Conservation (phyloP, 768 basidiomycete genomes). For the Panaeolus papilionaceus region DNA sequence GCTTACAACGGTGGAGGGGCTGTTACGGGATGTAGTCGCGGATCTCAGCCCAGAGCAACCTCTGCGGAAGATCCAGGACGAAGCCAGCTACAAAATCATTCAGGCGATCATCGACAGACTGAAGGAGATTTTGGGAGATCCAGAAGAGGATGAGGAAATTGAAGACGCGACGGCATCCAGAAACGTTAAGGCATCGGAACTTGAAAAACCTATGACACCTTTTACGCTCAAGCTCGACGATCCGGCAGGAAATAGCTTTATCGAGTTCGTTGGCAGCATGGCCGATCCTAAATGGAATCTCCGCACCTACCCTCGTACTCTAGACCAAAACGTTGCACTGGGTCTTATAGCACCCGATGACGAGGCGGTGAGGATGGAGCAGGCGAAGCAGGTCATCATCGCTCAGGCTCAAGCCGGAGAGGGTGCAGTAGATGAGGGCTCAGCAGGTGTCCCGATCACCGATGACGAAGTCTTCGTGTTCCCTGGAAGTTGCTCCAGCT, state of each 20-base stretch:
- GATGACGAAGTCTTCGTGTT: conserved; percentile 93
- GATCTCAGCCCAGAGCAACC: conserved; percentile 88
- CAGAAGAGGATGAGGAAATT: conserved; percentile 51
- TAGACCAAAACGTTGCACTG: conserved; percentile 80
- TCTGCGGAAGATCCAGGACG: conserved; percentile 79
- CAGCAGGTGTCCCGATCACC: conserved; percentile 38
- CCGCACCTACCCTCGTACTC: conserved; percentile 78
- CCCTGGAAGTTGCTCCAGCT: conserved; percentile 87
- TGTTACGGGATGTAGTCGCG: conserved; percentile 79
- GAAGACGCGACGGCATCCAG: conserved; percentile 36
- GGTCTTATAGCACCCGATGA: conserved; percentile 70
- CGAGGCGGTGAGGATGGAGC: conserved; percentile 23
- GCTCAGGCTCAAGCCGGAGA: conserved; percentile 25
- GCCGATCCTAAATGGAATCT: conserved; percentile 94
- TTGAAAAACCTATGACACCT: conserved; percentile 62
- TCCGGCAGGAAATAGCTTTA: conserved; percentile 95
- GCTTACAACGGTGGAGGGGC: conserved; percentile 95
- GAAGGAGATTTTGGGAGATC: conserved; percentile 65
- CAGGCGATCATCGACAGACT: conserved; percentile 74
- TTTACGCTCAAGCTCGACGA: conserved; percentile 92
- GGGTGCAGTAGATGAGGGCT: conserved; percentile 26
- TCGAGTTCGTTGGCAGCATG: conserved; percentile 88
- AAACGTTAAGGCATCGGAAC: conserved; percentile 37
- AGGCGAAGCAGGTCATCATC: conserved; percentile 17
- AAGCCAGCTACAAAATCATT: conserved; percentile 74